Evolutionary conservation across 768 basidiomycete species (phyloP).

Genomic region (Rhizopogon roseolus): DNA sequence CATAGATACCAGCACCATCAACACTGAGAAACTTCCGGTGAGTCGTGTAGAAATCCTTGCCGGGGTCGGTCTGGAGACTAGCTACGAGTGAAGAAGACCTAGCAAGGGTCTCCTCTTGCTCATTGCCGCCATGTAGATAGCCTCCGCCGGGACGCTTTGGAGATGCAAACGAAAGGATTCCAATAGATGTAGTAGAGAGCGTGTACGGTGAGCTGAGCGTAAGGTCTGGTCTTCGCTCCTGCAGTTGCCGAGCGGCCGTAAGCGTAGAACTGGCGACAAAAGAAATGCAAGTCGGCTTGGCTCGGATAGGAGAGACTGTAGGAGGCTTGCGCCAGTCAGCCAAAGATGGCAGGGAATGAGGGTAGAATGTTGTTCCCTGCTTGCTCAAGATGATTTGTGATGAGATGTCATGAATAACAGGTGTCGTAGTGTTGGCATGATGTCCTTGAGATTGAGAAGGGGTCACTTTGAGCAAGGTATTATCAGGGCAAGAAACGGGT

Average conservation of each 20-base stretch:
- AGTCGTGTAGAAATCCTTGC: conserved; percentile 35
- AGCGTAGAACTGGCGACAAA: conserved; percentile 28
- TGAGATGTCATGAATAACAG: conserved; percentile 27
- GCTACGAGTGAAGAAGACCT: conserved; percentile 36
- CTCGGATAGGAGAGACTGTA: neutral
- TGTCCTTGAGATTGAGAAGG: conserved; percentile 4
- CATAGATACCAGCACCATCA: conserved; percentile 39
- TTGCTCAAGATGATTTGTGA: conserved; percentile 30
- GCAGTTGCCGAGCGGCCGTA: conserved; percentile 25
- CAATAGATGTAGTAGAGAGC: conserved; percentile 24
- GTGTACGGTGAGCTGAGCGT: conserved; percentile 10
- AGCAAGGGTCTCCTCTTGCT: conserved; percentile 41
- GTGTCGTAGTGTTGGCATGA: neutral
- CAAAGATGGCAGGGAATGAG: conserved; percentile 30
- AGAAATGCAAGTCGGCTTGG: conserved; percentile 17
- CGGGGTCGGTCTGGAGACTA: conserved; percentile 29
- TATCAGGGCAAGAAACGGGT: neutral
- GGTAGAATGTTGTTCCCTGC: conserved; percentile 36
- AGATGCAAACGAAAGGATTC: conserved; percentile 39
- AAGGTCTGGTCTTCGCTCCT: conserved; percentile 8
- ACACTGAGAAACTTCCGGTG: conserved; percentile 28
- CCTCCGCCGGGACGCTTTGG: conserved; percentile 41
- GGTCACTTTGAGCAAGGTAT: neutral
- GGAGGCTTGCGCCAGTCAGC: conserved; percentile 28
- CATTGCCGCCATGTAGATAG: conserved; percentile 40